Evolutionary conservation across 352 stramenopile species (phyloP).

Genomic region (Globisporangium alternatum): DNA sequence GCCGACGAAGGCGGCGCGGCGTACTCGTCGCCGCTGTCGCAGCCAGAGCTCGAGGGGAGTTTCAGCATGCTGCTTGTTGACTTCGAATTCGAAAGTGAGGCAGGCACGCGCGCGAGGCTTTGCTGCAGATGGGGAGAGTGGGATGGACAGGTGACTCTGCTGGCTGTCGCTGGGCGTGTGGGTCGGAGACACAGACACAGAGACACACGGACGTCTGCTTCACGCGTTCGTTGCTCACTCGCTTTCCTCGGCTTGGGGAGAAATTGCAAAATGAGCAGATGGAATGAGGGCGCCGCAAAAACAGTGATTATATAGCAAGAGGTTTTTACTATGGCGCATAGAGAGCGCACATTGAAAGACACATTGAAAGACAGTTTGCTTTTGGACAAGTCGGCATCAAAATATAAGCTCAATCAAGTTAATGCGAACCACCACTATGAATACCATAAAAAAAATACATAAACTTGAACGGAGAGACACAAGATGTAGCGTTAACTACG

Average conservation of each 20-base stretch:
- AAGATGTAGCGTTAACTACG: neutral
- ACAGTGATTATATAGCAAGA: no score
- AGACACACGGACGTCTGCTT: neutral
- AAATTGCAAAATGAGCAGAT: neutral
- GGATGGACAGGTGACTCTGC: neutral
- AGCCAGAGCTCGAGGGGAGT: constrained; percentile 31
- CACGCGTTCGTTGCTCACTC: neutral
- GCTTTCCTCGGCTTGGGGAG: neutral
- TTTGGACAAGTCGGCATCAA: neutral
- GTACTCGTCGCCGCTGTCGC: constrained; percentile 25
- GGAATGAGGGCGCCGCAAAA: no score
- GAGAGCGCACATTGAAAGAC: constrained; percentile 6
- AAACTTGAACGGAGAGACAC: neutral
- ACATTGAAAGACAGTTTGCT: constrained; percentile 9
- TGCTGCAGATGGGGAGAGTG: constrained; percentile 2
- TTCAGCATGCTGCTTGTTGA: constrained; percentile 26
- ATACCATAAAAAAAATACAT: neutral
- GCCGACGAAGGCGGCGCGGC: neutral
- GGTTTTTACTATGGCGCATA: neutral
- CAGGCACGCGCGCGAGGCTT: constrained; percentile 5
- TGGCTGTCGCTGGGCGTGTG: neutral
- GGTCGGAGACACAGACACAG: neutral
- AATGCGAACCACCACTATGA: neutral
- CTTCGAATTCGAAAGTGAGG: neutral
- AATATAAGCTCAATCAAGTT: neutral